Conservation (phyloP, 75 land plant genomes). For the Chamaecyparis obtusa region DNA sequence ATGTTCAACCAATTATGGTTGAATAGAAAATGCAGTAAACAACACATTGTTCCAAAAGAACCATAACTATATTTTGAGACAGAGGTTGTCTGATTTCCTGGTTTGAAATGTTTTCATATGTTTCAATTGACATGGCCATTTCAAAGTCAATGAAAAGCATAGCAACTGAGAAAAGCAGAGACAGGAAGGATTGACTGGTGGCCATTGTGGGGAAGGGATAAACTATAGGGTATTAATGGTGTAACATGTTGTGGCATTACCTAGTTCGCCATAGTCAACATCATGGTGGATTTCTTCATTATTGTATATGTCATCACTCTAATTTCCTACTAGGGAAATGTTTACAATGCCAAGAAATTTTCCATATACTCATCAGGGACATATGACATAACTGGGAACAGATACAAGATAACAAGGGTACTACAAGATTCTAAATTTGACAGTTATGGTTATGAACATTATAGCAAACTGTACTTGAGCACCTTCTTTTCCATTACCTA, state of each 20-base stretch:
- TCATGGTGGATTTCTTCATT: slow-evolving; percentile 17
- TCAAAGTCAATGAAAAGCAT: background rate
- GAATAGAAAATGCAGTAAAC: no score
- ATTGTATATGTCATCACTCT: no score
- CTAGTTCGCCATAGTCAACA: slow-evolving; percentile 21
- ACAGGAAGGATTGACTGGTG: background rate
- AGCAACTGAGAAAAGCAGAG: background rate
- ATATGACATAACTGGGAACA: no score
- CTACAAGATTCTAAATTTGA: slow-evolving; percentile 43
- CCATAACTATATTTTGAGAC: background rate
- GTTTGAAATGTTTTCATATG: no score
- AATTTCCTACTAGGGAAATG: no score
- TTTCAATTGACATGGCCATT: background rate
- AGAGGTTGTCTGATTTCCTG: no score
- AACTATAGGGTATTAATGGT: background rate
- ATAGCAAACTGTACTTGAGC: slow-evolving; percentile 51
- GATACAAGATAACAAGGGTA: no score
- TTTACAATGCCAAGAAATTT: no score
- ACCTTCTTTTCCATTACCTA: slow-evolving; percentile 52
- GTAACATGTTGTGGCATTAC: background rate
- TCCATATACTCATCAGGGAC: no score
- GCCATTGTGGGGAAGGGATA: background rate
- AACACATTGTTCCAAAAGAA: no score
- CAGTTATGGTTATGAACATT: slow-evolving; percentile 22
- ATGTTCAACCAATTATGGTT: no score